phyloP scores from a whole-genome alignment of 106 monocot genomes.

The Gastrodia elata region DNA sequence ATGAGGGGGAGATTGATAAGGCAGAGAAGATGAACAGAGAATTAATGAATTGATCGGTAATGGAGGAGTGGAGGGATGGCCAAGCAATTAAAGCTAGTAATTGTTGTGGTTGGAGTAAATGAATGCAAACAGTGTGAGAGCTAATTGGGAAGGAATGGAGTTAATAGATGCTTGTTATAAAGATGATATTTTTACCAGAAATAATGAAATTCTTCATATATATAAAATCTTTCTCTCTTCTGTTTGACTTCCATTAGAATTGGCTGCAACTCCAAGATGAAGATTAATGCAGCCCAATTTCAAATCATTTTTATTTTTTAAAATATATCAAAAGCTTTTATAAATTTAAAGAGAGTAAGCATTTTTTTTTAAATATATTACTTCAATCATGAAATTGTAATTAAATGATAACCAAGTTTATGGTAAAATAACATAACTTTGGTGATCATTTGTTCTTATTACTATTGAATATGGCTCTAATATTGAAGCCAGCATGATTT shows the following conservation, averaged over 20 bases:
- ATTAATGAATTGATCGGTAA: constrained; percentile 2
- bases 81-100: constrained; percentile 5
- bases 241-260: neutral
- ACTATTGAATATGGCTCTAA: too few species aligned
- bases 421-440: too few species aligned
- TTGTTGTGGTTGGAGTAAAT: neutral
- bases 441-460: too few species aligned
- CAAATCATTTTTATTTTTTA: too few species aligned
- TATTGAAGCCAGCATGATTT: too few species aligned
- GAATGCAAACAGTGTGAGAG: neutral
- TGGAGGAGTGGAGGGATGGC: neutral
- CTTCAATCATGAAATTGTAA: too few species aligned
- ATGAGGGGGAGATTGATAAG: neutral
- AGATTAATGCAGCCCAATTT: too few species aligned
- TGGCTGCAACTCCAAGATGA: neutral
- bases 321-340: too few species aligned
- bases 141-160: neutral
- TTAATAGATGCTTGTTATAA: neutral
- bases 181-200: too few species aligned
- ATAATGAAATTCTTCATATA: neutral
- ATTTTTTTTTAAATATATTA: too few species aligned
- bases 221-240: neutral
- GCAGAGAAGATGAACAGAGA: constrained; percentile 2
- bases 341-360: too few species aligned
- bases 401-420: too few species aligned